Conservation (phyloP, 2,329 filamentous ascomycete genomes). For the Scedosporium boydii region DNA sequence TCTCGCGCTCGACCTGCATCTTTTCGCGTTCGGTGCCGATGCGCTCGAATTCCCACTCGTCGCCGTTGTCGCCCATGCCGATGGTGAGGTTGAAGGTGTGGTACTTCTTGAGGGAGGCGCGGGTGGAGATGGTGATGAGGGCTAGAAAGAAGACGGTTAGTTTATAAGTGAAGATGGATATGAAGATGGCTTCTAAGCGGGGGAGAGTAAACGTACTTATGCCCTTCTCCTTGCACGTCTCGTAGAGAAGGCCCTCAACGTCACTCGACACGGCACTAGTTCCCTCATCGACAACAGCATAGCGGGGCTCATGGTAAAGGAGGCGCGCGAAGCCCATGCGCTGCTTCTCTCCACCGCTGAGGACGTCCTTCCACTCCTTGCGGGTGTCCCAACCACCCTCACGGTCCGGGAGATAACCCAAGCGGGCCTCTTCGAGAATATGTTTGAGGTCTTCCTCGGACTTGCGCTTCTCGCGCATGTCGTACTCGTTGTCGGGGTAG, state of each 20-base stretch:
- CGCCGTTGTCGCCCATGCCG: slow-evolving; percentile 69
- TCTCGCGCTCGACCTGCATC: slow-evolving; percentile 82
- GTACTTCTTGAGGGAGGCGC: slow-evolving; percentile 89
- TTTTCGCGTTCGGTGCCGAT: slow-evolving; percentile 94
- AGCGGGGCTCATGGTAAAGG: slow-evolving; percentile 89
- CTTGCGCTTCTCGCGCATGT: slow-evolving; percentile 77
- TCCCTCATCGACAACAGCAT: slow-evolving; percentile 91
- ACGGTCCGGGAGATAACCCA: slow-evolving; percentile 82
- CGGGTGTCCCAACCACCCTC: slow-evolving; percentile 95
- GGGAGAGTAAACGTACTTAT: slow-evolving; percentile 59
- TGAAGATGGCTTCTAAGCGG: too few species aligned
- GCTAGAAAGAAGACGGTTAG: slow-evolving; percentile 35
- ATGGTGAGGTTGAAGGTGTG: slow-evolving; percentile 86
- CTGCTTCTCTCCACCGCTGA: slow-evolving; percentile 97
- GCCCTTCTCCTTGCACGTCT: slow-evolving; percentile 82
- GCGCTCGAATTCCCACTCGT: slow-evolving; percentile 84
- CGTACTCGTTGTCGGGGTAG: slow-evolving; percentile 88
- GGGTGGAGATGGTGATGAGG: slow-evolving; percentile 89
- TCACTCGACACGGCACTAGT: slow-evolving; percentile 91
- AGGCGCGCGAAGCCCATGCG: slow-evolving; percentile 83
- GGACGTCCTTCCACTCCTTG: slow-evolving; percentile 97
- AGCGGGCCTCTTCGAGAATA: slow-evolving; percentile 70
- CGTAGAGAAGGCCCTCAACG: slow-evolving; percentile 88
- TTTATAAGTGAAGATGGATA: not conserved
- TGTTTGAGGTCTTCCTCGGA: slow-evolving; percentile 68